Evolutionary conservation across 2,329 filamentous ascomycete genomes (phyloP), one percentile per base, ranked within the genome.

Genomic region (Ophiostoma montium): DNA sequence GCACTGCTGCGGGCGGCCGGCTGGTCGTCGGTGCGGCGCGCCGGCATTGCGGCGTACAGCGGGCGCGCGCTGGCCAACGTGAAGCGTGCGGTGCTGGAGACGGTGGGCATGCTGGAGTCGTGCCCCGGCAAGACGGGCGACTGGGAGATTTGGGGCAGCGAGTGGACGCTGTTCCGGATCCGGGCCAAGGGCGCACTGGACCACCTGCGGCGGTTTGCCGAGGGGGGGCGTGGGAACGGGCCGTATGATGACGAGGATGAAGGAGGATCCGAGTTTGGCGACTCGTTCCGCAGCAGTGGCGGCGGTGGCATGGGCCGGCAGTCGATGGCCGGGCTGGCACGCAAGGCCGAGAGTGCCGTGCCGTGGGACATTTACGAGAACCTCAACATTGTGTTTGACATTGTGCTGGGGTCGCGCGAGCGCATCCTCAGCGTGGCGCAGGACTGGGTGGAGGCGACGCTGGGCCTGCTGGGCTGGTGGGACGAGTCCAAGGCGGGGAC

Each of bases 291-390:
- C 16, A 65, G 71, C 33, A 57, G 36, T 27, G 36, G 3, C 13
- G 10, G 5, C 9, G 31, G 31, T 33, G 61, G 71, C 59, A 11
- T 10, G 11, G 50, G 50, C 30, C 49, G 46, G 59, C 58, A 74
- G 60, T 66, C 77, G 57, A 63, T 80, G 58, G 80, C 80, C 6
- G 80, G 84, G 48, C 63, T 83, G 72, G 66, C 83, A 65, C 62
- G 86, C 68, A 85, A 83, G 64, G 88, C 87, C 2, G 85, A 89
- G 58, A 94, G 86, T 59, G 81, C 82, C 57, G 82, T 95, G 32
- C 90, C 89, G 0, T 95, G 86, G 85, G 79, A 84, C 21, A 79
- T 96, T 27, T 95, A 94, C 62, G 83, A 95, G 60, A 87, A 84
- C 56, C 68, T 96, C 48, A 78, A 83, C 56, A 80, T 79, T 12